Base-by-base conservation (phyloP, 805 yeast genomes). In the Ogataea haglerorum region DNA sequence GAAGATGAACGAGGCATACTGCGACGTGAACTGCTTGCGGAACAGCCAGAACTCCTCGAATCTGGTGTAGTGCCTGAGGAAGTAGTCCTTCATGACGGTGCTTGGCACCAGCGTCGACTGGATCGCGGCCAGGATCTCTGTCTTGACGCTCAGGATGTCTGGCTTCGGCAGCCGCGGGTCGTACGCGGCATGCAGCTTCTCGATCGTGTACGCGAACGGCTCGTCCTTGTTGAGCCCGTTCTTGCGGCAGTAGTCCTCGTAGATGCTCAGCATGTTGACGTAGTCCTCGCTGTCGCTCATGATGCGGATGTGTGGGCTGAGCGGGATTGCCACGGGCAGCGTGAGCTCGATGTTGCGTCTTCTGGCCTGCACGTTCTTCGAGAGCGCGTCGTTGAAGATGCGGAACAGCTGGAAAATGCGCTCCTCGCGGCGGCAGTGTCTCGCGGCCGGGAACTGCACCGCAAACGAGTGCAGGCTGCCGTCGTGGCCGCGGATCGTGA, bases 1-100 rank as follows among this genome's bases (percentile, higher is more conserved):
- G 63, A 91, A 91, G 31, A 88, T 80, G 53, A 93, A 85, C 0
- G 95, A 81, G 4, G 97, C 97, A 64, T 91, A 93, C 63, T 90
- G 96, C 19, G 95, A 82, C 5, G 96, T 80, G 58, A 93, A 95
- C 57, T 90, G 96, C 55, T 89, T 88, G 48, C 98, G 77, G 80
- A 95, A 93, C 38, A 91, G 66, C 99, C 99, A 93, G 71, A 91
- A 93, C 56, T 91, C 97, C 61, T 85, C 96, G 60, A 83, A 95
- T 43, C 80, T 75, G 10, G 82, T 73, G 62, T 81, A 93, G 29
- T 80, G 67, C 6, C 70, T 72, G 41, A 82, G 61, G 57, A 89
- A 93, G 60, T 85, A 84, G 49, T 85, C 85, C 56, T 80, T 80
- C 69, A 91, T 69, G 24, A 91, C 83, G 5, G 86, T 82, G 17